Base-by-base conservation (phyloP, 768 basidiomycete genomes). In the Exidia glandulosa region DNA sequence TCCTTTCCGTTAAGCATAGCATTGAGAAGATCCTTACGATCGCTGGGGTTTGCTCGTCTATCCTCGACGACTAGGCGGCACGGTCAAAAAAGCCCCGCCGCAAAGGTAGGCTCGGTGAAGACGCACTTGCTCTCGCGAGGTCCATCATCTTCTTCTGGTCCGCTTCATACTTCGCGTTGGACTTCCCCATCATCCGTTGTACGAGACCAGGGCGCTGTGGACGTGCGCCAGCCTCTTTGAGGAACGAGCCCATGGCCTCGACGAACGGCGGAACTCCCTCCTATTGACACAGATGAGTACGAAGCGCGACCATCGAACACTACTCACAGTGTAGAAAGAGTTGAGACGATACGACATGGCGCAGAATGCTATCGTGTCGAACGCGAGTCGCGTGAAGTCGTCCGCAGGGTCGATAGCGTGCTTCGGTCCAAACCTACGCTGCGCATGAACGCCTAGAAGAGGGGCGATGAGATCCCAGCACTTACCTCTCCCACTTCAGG, bases 351-450 rank as follows among this genome's bases (percentile, higher is more conserved):
- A 70, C 1, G 67, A 71, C 75, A 78, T 77, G 36, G 77, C 71
- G 63, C 76, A 79, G n/a, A 76, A 70, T 2, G 76, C 74, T 58
- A 80, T 72, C 3, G 79, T 76, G 61, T 80, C 79, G 47, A 80
- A 70, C 1, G 79, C 74, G 27, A 79, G 71, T 14, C 76, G 72
- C 36, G 79, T 80, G 60, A 76, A 79, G 65, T 80, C 78, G 47
- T 76, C 74, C 1, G 74, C 68, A 3, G 77, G 73, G 55, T 79
- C 75, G 58, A 80, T 75, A 32, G 66, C 61, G 50, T 71, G 65
- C 6, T 71, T 67, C 2, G 76, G 73, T 6, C 78, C 79, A 61
- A 79, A 79, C 33, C 77, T 77, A 50, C 10, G 25, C 50, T 25
- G 30, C 5, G 6, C 16, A 27, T 25, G 4, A 27, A 19, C 30